Evolutionary conservation across 2,329 filamentous ascomycete species (phyloP).

Genomic region (Zymoseptoria ardabiliae): DNA sequence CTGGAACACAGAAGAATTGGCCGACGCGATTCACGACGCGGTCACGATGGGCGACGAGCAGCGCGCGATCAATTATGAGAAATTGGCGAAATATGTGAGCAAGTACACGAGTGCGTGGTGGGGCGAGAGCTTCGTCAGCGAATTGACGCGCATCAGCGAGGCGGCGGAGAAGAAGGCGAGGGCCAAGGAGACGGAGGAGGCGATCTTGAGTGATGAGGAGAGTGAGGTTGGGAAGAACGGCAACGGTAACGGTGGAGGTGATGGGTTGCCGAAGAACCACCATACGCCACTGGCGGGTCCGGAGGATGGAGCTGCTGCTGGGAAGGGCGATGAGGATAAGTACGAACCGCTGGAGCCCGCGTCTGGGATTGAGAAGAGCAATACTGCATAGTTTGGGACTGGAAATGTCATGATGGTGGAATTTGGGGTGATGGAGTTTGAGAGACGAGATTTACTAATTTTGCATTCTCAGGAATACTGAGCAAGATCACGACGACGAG

Average conservation of each 20-base stretch:
- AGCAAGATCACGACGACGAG: slow-evolving; percentile 12
- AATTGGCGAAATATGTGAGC: slow-evolving; percentile 89
- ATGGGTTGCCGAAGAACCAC: neutral
- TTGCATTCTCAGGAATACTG: slow-evolving; percentile 9
- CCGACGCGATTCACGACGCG: slow-evolving; percentile 88
- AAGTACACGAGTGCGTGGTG: slow-evolving; percentile 97
- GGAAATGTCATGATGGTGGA: slow-evolving; percentile 3
- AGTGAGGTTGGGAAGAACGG: neutral
- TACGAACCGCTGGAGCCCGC: neutral
- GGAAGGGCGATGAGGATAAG: neutral
- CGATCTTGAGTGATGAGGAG: neutral
- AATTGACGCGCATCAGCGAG: slow-evolving; percentile 58
- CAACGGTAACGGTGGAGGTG: neutral
- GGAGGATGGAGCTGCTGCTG: neutral
- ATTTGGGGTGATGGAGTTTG: neutral
- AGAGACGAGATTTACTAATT: slow-evolving; percentile 14
- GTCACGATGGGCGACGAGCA: slow-evolving; percentile 92
- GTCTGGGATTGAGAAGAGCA: neutral
- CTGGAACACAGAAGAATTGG: slow-evolving; percentile 95
- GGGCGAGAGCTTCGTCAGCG: slow-evolving; percentile 85
- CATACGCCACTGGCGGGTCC: neutral
- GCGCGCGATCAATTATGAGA: slow-evolving; percentile 77
- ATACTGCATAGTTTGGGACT: neutral
- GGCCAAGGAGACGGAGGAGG: neutral
- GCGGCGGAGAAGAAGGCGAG: slow-evolving; percentile 41